These are phyloP conservation scores for Penicillium lagena DNA, from an alignment of 495 filamentous ascomycete genomes.

Conservation along the genomic window DNA sequence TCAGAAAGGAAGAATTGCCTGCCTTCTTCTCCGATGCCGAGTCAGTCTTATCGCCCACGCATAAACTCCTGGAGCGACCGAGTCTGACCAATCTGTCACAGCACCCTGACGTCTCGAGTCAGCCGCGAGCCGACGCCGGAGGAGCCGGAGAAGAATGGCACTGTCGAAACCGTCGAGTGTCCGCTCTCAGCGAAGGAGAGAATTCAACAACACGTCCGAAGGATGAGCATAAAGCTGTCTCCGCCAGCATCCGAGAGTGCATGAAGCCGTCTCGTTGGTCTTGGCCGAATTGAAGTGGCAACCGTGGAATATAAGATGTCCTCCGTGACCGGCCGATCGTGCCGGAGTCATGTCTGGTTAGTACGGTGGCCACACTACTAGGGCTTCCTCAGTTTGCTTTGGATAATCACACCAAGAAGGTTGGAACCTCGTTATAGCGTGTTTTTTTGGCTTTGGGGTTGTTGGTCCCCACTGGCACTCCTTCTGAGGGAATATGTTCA, in stretches of 20 bases:
- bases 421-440: conserved; percentile 40
- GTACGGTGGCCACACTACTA: no score
- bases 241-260: conserved; percentile 16
- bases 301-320: conserved; percentile 1
- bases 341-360: not conserved
- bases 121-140: conserved; percentile 25
- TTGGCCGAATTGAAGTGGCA: not conserved
- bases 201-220: conserved; percentile 26
- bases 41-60: conserved; percentile 26
- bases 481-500: conserved; percentile 6
- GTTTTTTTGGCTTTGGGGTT: conserved; percentile 23
- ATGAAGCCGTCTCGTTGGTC: conserved; percentile 11
- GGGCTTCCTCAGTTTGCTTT: not conserved
- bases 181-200: conserved; percentile 25
- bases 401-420: conserved; percentile 34
- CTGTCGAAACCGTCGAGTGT: conserved; percentile 18
- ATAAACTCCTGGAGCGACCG: conserved; percentile 9
- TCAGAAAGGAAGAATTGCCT: conserved; percentile 39
- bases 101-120: conserved; percentile 31
- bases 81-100: conserved; percentile 29
- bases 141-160: conserved; percentile 17
- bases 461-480: conserved; percentile 5
- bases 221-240: conserved; percentile 24
- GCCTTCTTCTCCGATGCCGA: conserved; percentile 38
- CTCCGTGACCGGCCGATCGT: not conserved